Evolutionary conservation across 805 yeast species (phyloP).

Genomic region (Saccharomycopsis sp.): DNA sequence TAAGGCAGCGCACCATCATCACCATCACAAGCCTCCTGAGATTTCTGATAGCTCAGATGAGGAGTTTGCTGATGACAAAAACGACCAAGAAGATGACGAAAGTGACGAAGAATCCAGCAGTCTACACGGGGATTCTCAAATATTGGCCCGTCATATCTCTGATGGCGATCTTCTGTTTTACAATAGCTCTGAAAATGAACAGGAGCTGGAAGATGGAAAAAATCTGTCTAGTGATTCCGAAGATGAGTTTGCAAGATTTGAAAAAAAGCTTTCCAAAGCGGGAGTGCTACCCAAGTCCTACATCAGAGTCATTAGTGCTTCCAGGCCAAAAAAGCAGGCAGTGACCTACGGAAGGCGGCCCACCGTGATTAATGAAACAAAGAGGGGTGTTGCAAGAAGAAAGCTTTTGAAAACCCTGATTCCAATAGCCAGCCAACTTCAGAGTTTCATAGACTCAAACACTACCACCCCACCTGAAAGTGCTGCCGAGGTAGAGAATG

Average conservation of each 20-base stretch:
- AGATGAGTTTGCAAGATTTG: constrained; percentile 1
- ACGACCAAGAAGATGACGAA: not conserved
- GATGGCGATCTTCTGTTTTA: not conserved
- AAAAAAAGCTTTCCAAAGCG: constrained; percentile 13
- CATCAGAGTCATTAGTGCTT: constrained; percentile 9
- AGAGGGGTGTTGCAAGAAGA: no score
- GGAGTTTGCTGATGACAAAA: not conserved
- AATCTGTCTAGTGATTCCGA: no score
- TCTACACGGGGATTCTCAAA: not conserved
- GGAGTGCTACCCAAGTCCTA: constrained; percentile 18
- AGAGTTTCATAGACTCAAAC: no score
- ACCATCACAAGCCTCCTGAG: constrained; percentile 9
- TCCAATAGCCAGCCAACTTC: no score
- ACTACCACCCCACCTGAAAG: no score
- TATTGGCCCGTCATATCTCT: not conserved
- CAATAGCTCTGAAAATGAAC: not conserved
- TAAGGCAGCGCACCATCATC: constrained; percentile 9
- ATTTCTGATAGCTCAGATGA: not conserved
- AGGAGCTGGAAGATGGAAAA: not conserved
- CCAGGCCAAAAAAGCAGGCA: not conserved
- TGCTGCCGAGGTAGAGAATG: no score
- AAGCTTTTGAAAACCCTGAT: no score
- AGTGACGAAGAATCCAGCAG: not conserved
- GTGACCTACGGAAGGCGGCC: constrained; percentile 11
- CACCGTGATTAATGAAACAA: constrained; percentile 17